Evolutionary conservation across 176 grass and related monocot genomes (phyloP).

Genomic region (Eleusine indica): DNA sequence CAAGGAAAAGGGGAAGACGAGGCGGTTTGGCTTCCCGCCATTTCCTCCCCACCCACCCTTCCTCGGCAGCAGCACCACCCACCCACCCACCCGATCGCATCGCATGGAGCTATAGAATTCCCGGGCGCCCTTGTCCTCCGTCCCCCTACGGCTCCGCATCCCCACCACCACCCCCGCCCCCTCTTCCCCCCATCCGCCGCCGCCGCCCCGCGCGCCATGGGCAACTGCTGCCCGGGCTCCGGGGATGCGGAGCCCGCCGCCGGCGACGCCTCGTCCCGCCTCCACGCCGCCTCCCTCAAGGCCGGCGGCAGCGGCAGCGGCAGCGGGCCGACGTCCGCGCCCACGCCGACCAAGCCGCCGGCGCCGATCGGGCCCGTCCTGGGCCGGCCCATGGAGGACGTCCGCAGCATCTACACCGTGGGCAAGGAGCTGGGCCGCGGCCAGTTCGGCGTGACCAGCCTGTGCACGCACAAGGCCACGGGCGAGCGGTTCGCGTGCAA

Average conservation of each 20-base stretch:
- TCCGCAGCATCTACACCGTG: constrained; percentile 64
- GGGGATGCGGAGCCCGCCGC: constrained; percentile 53
- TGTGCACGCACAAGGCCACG: constrained; percentile 90
- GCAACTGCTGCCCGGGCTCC: constrained; percentile 74
- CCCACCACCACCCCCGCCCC: constrained; percentile 25
- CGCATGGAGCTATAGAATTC: constrained; percentile 40
- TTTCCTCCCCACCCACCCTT: constrained; percentile 65
- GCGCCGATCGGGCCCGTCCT: constrained; percentile 75
- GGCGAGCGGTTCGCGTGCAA: constrained; percentile 89
- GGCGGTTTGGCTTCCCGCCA: constrained; percentile 57
- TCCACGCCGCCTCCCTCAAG: constrained; percentile 25
- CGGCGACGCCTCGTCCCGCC: constrained; percentile 24
- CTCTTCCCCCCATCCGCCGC: constrained; percentile 20
- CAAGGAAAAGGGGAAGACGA: not conserved
- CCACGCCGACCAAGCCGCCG: constrained; percentile 45
- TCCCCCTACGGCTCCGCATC: constrained; percentile 50
- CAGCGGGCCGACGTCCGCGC: constrained; percentile 15
- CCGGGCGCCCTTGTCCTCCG: not conserved
- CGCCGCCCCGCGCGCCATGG: constrained; percentile 57
- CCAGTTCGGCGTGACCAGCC: constrained; percentile 88
- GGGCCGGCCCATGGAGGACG: constrained; percentile 86
- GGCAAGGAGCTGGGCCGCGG: constrained; percentile 94
- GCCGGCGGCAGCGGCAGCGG: constrained; percentile 37
- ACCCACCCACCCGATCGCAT: constrained; percentile 17
- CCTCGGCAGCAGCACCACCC: not conserved